phyloP scores from a whole-genome alignment of 768 basidiomycete genomes.

The Pholiota microspora region DNA sequence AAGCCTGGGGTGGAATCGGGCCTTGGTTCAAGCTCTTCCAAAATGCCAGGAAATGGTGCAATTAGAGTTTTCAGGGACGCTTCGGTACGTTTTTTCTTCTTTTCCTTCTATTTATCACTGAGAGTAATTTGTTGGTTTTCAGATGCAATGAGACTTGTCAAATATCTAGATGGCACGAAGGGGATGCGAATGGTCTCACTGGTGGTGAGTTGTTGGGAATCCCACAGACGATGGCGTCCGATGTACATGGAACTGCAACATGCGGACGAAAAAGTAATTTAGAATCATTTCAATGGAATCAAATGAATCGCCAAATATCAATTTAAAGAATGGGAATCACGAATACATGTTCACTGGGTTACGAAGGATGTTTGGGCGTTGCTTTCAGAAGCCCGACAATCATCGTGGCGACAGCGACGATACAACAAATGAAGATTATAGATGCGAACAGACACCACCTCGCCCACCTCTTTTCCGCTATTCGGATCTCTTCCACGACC shows the following conservation, averaged over 20 bases:
- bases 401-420: slow-evolving; percentile 13
- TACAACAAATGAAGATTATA: slow-evolving; percentile 4
- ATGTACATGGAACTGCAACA: too few species aligned
- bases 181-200: too few species aligned
- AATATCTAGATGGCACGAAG: too few species aligned
- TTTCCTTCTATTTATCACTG: too few species aligned
- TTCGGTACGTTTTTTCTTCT: too few species aligned
- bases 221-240: too few species aligned
- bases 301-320: not conserved
- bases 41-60: slow-evolving; percentile 76
- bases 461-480: slow-evolving; percentile 17
- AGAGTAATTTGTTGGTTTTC: not conserved
- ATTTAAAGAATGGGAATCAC: not conserved
- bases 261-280: not conserved
- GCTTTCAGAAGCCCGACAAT: slow-evolving; percentile 15
- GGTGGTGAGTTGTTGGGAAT: too few species aligned
- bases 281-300: not conserved
- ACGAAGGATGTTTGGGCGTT: not conserved
- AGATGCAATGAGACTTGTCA: too few species aligned
- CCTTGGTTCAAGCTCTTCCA: slow-evolving; percentile 98
- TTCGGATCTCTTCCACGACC: slow-evolving; percentile 9
- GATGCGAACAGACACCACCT: slow-evolving; percentile 15
- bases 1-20: slow-evolving; percentile 70
- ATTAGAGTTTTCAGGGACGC: slow-evolving; percentile 7
- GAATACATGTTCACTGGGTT: too few species aligned